Evolutionary conservation across 129 eudicot genomes (phyloP).

Genomic region (Pseudognaphalium luteoalbum): DNA sequence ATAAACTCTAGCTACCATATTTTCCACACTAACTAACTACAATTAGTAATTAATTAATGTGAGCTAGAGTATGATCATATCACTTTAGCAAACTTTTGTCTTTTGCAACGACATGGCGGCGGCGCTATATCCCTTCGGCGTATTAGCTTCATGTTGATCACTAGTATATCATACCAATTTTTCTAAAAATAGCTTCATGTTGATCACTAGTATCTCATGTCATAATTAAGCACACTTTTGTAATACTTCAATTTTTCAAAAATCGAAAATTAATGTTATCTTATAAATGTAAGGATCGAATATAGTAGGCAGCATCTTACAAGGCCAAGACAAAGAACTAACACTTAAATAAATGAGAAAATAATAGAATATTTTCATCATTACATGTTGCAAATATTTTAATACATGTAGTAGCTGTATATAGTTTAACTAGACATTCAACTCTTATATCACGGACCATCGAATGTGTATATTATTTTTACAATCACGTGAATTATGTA

Average conservation of each 20-base stretch:
- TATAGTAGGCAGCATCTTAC: constrained; percentile 26
- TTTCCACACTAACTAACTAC: background rate
- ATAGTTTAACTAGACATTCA: no score
- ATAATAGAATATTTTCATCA: background rate
- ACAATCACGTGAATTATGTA: no score
- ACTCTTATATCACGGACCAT: no score
- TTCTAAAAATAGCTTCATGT: no score
- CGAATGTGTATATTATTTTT: no score
- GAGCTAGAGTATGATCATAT: no score
- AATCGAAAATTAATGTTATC: background rate
- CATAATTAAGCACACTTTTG: background rate
- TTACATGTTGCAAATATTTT: constrained; percentile 9
- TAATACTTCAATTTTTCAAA: background rate
- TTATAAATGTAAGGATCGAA: background rate
- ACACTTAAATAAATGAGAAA: constrained; percentile 1
- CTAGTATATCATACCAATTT: no score
- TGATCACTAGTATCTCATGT: no score
- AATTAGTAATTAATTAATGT: background rate
- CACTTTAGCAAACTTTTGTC: no score
- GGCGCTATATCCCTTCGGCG: no score
- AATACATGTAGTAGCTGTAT: background rate
- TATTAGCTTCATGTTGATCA: no score
- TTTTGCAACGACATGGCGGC: no score
- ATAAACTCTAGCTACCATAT: background rate
- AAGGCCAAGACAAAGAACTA: constrained; percentile 19